Conservation (phyloP, 495 filamentous ascomycete species). For the Cercophora samala region DNA sequence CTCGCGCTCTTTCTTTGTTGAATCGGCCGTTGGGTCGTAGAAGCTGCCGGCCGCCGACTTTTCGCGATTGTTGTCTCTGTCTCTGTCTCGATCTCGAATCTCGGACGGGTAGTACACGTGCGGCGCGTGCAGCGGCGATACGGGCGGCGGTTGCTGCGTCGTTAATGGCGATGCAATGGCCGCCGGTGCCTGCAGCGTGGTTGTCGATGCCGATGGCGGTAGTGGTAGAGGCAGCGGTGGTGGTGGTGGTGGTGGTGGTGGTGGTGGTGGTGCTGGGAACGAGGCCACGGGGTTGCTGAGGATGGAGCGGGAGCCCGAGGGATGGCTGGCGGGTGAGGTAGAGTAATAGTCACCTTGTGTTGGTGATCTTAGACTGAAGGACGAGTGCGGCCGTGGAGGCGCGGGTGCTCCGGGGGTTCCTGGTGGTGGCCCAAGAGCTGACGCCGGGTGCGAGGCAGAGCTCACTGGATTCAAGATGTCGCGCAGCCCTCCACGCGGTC, state of each 20-base stretch:
- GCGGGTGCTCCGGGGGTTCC: slow-evolving; percentile 25
- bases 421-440: slow-evolving; percentile 22
- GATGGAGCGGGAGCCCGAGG: slow-evolving; percentile 31
- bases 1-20: slow-evolving; percentile 27
- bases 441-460: slow-evolving; percentile 25
- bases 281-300: slow-evolving; percentile 35
- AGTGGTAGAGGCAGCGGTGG: no score
- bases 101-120: slow-evolving; percentile 31
- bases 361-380: slow-evolving; percentile 40
- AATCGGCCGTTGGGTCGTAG: slow-evolving; percentile 56
- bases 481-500: slow-evolving; percentile 34
- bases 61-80: slow-evolving; percentile 17
- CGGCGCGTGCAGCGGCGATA: slow-evolving; percentile 38
- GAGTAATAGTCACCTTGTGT: slow-evolving; percentile 39
- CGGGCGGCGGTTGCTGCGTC: slow-evolving; percentile 7
- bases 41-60: slow-evolving; percentile 42
- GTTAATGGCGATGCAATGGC: slow-evolving; percentile 16
- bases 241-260: slow-evolving; percentile 24
- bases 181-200: slow-evolving; percentile 4
- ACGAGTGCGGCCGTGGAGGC: slow-evolving; percentile 31
- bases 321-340: slow-evolving; percentile 27
- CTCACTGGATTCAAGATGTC: slow-evolving; percentile 41
- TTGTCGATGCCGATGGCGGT: slow-evolving; percentile 18
- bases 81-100: slow-evolving; percentile 30
- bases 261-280: slow-evolving; percentile 27